phyloP scores from a whole-genome alignment of 139 green algal species.

The Chlamydomonas asymmetrica region DNA sequence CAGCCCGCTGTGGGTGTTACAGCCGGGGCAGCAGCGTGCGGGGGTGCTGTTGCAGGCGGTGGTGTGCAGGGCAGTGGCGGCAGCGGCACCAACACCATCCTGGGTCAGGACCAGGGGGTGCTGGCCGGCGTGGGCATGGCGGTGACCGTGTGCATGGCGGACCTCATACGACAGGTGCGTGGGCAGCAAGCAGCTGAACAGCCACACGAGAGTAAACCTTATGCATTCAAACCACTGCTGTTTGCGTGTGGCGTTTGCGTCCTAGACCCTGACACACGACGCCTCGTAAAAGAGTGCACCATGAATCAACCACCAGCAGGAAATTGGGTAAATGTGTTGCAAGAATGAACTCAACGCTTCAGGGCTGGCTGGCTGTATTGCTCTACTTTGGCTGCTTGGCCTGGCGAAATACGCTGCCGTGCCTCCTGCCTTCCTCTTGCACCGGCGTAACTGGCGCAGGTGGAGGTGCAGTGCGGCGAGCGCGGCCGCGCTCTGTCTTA shows the following conservation, averaged over 20 bases:
- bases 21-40: too few relatives aligned
- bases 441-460: slow-evolving; percentile 20
- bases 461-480: slow-evolving; percentile 69
- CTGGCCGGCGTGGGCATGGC: slow-evolving; percentile 32
- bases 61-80: too few relatives aligned
- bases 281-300: not conserved
- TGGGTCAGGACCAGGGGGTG: not conserved
- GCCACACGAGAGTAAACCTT: not conserved
- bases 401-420: too few relatives aligned
- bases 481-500: slow-evolving; percentile 54
- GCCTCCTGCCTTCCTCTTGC: too few relatives aligned
- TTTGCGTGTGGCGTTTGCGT: too few relatives aligned
- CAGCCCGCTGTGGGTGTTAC: too few relatives aligned
- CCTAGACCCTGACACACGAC: too few relatives aligned
- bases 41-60: too few relatives aligned
- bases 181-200: not conserved
- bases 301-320: not conserved
- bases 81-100: too few relatives aligned
- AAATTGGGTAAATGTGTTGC: not conserved
- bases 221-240: not conserved
- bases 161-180: slow-evolving; percentile 59
- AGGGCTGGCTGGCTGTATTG: too few relatives aligned
- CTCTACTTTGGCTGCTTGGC: too few relatives aligned
- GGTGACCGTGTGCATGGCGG: slow-evolving; percentile 51
- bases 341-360: not conserved